Conservation (phyloP, 2,329 filamentous ascomycete genomes). For the Beauveria sp. region DNA sequence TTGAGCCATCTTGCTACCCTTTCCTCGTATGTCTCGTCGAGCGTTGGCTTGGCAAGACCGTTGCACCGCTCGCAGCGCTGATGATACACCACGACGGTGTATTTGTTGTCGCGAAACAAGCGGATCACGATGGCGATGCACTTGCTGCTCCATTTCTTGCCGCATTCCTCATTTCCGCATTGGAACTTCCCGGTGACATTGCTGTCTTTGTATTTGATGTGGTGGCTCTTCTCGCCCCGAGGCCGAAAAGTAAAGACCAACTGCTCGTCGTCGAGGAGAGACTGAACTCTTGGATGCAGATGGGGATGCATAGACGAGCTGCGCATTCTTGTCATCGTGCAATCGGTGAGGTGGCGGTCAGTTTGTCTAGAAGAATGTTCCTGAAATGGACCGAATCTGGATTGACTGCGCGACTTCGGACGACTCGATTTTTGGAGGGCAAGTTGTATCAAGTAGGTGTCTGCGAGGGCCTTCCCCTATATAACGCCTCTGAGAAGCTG, state of each 20-base stretch:
- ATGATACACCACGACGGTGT: constrained; percentile 30
- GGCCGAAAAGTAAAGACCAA: constrained; percentile 19
- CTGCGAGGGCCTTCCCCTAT: not conserved
- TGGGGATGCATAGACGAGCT: constrained; percentile 17
- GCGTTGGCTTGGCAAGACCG: constrained; percentile 17
- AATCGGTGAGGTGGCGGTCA: too few relatives aligned
- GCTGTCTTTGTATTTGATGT: constrained; percentile 19
- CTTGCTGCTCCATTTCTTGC: constrained; percentile 24
- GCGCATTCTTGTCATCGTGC: not conserved
- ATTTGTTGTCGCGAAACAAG: constrained; percentile 20
- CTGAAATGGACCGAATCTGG: not conserved
- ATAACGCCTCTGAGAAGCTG: not conserved
- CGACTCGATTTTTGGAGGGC: not conserved
- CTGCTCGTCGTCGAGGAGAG: constrained; percentile 11
- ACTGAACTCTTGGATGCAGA: constrained; percentile 13
- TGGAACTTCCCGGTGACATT: constrained; percentile 26
- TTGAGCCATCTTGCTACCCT: constrained; percentile 27
- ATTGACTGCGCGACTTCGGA: not conserved
- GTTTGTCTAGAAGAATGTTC: not conserved
- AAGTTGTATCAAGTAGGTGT: not conserved
- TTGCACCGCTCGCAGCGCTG: constrained; percentile 28
- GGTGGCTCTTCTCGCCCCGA: constrained; percentile 11
- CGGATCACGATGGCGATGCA: constrained; percentile 27
- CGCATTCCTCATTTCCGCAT: constrained; percentile 22
- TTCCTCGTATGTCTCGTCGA: constrained; percentile 25